Conservation (phyloP, 2,329 filamentous ascomycete species). For the Drechmeria coniospora region DNA sequence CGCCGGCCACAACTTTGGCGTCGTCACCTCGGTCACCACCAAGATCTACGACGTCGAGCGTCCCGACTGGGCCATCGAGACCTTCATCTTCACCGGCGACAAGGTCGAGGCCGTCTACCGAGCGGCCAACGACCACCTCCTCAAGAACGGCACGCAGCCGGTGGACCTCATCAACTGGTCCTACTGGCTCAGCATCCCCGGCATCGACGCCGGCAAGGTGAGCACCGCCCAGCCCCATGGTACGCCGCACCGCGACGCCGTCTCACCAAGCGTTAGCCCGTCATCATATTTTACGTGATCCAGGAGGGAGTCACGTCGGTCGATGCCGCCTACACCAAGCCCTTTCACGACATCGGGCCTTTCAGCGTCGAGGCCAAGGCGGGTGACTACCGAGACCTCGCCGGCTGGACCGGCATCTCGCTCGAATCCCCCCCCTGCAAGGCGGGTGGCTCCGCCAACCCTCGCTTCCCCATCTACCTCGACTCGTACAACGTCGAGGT, state of each 20-base stretch:
- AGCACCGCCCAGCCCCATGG: not conserved
- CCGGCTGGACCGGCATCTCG: slow-evolving; percentile 25
- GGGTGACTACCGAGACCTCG: slow-evolving; percentile 30
- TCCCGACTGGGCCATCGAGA: slow-evolving; percentile 7
- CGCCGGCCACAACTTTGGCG: slow-evolving; percentile 19
- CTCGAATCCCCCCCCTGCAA: slow-evolving; percentile 22
- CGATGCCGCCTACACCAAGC: slow-evolving; percentile 21
- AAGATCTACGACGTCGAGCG: slow-evolving; percentile 14
- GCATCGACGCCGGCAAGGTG: slow-evolving; percentile 25
- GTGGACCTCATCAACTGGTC: slow-evolving; percentile 33
- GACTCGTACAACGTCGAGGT: slow-evolving; percentile 19
- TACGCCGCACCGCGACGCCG: too few species aligned
- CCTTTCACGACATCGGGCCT: slow-evolving; percentile 27
- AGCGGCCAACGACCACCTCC: slow-evolving; percentile 27
- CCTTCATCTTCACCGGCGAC: slow-evolving; percentile 8
- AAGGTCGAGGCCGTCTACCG: slow-evolving; percentile 14
- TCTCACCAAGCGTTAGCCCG: slow-evolving; percentile 3
- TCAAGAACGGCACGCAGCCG: slow-evolving; percentile 26
- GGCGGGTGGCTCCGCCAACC: slow-evolving; percentile 22
- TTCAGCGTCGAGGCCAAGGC: slow-evolving; percentile 12
- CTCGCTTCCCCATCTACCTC: slow-evolving; percentile 28
- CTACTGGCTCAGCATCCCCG: slow-evolving; percentile 26
- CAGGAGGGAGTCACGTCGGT: slow-evolving; percentile 26
- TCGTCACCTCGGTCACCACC: slow-evolving; percentile 14
- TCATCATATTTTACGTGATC: slow-evolving; percentile 25